A percentile compares a stretch with the other conserved stretches of the same genome.
Conservation (phyloP, 2,329 filamentous ascomycete genomes). For the Parafenestella ontariensis region DNA sequence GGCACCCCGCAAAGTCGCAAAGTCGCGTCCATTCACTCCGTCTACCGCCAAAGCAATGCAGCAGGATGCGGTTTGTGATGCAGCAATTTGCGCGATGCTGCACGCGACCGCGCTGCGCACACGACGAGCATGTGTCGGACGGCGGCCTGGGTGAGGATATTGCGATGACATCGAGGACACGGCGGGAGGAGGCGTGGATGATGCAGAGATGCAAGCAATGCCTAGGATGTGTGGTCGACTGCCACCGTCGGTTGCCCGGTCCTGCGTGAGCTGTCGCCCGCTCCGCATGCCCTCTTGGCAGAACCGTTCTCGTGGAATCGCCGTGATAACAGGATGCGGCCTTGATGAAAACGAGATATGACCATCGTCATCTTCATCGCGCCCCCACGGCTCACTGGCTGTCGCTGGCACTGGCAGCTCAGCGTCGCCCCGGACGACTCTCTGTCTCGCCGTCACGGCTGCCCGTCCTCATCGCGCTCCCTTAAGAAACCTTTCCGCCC, state of each 20-base stretch:
- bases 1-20: conserved; percentile 25
- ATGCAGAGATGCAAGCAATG: conserved; percentile 29
- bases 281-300: conserved; percentile 37
- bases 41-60: conserved; percentile 17
- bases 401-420: not conserved
- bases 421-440: not conserved
- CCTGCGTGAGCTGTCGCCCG: conserved; percentile 31
- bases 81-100: conserved; percentile 26
- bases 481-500: conserved; percentile 14
- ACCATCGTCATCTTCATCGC: conserved; percentile 29
- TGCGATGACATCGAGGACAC: conserved; percentile 36
- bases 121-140: conserved; percentile 15
- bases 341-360: conserved; percentile 45
- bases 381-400: conserved; percentile 28
- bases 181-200: conserved; percentile 25
- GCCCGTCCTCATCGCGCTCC: not conserved
- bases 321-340: conserved; percentile 43
- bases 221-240: conserved; percentile 7
- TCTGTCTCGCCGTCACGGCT: conserved; percentile 13
- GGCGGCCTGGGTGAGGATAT: conserved; percentile 25
- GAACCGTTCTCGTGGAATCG: conserved; percentile 35
- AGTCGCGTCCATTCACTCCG: conserved; percentile 13
- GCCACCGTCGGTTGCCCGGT: conserved; percentile 10
- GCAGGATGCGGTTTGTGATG: conserved; percentile 9
- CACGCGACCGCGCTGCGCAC: conserved; percentile 28